phyloP scores from a whole-genome alignment of 2,329 filamentous ascomycete species.

The Cylindrodendrum hubeiense region DNA sequence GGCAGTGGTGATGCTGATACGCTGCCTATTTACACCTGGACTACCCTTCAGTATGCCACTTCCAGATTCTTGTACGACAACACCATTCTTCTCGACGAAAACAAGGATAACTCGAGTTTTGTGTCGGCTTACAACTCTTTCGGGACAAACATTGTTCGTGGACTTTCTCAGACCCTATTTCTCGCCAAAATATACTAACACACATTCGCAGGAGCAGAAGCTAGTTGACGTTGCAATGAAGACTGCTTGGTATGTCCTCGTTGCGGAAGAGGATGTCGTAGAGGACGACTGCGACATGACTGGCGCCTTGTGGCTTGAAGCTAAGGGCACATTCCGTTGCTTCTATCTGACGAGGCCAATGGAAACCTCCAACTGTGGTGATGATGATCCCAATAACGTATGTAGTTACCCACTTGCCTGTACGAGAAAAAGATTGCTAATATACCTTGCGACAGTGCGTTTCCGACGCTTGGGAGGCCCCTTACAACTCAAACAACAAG shows the following conservation, averaged over 20 bases:
- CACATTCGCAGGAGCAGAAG: background rate
- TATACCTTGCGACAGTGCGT: background rate
- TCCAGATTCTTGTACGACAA: conserved; percentile 12
- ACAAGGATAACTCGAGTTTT: conserved; percentile 11
- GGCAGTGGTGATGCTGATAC: background rate
- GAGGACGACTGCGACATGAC: conserved; percentile 2
- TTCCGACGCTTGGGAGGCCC: conserved; percentile 4
- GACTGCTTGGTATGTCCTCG: conserved; percentile 10
- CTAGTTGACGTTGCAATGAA: conserved; percentile 12
- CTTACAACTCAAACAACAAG: conserved; percentile 15
- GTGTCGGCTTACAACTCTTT: conserved; percentile 8
- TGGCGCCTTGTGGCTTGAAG: conserved; percentile 4
- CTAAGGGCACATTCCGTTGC: background rate
- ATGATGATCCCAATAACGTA: conserved; percentile 4
- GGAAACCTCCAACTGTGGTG: background rate
- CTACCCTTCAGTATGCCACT: background rate
- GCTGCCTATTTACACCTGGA: conserved; percentile 5
- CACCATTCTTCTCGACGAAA: conserved; percentile 13
- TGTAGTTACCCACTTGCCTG: background rate
- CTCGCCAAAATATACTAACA: background rate
- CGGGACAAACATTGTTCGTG: background rate
- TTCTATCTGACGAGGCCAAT: background rate
- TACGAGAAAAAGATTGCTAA: background rate
- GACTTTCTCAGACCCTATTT: too few relatives aligned
- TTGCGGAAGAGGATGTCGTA: conserved; percentile 9